Conservation (phyloP, 768 basidiomycete genomes). For the Roridomyces roridus region DNA sequence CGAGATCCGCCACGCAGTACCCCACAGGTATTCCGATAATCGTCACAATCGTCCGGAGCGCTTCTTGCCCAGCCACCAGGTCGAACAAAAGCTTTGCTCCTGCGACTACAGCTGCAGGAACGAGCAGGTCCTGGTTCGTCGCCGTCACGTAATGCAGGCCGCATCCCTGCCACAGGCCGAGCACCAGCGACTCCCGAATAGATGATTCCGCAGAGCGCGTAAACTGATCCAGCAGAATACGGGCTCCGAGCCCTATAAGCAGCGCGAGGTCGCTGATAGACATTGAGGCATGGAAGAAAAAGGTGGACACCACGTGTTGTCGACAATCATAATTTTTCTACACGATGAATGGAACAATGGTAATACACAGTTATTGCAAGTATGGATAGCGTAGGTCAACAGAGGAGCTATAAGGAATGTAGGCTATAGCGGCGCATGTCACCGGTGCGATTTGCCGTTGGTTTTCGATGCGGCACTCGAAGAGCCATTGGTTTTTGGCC, state of each 20-base stretch:
- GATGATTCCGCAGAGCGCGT: constrained; percentile 52
- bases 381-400: constrained; percentile 21
- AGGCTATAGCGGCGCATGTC: constrained; percentile 30
- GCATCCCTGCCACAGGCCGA: constrained; percentile 79
- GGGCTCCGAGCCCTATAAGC: constrained; percentile 76
- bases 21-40: constrained; percentile 74
- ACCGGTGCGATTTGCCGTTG: constrained; percentile 63
- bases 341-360: constrained; percentile 11
- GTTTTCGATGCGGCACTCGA: constrained; percentile 13
- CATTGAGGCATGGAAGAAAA: constrained; percentile 1
- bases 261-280: constrained; percentile 47
- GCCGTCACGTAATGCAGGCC: constrained; percentile 71
- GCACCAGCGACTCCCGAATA: constrained; percentile 66
- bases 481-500: constrained; percentile 25
- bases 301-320: constrained; percentile 11
- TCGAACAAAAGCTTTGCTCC: constrained; percentile 69
- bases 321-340: constrained; percentile 19
- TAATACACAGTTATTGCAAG: constrained; percentile 20
- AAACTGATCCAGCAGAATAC: constrained; percentile 68
- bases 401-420: constrained; percentile 10
- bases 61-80: constrained; percentile 60
- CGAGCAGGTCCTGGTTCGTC: constrained; percentile 57
- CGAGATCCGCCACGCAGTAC: constrained; percentile 71
- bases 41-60: constrained; percentile 60
- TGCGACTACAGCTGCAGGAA: constrained; percentile 64